A percentile compares a stretch with the other conserved stretches of the same genome.
phyloP scores from a whole-genome alignment of 805 yeast genomes.

The Ogataea haglerorum region DNA sequence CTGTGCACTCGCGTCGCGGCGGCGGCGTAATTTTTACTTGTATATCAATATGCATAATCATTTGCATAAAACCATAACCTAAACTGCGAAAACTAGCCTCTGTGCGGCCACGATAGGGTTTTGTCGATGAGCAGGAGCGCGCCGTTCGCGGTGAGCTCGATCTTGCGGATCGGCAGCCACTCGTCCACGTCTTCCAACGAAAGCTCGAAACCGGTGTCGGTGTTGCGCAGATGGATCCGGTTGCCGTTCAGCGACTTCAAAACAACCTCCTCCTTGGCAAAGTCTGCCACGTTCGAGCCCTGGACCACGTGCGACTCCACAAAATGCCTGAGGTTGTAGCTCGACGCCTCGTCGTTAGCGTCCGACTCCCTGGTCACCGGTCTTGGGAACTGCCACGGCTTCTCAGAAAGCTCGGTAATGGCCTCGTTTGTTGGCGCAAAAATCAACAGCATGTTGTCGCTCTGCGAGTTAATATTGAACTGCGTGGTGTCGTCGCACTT shows the following conservation, averaged over 20 bases:
- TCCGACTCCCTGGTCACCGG: slow-evolving; percentile 39
- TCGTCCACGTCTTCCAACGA: slow-evolving; percentile 32
- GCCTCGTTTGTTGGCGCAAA: slow-evolving; percentile 74
- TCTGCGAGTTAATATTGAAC: slow-evolving; percentile 22
- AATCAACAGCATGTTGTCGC: slow-evolving; percentile 40
- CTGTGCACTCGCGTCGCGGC: slow-evolving; percentile 28
- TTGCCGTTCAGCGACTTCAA: slow-evolving; percentile 35
- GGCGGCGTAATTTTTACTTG: slow-evolving; percentile 1
- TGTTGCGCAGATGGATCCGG: slow-evolving; percentile 35
- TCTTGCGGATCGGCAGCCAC: slow-evolving; percentile 35
- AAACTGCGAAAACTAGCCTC: slow-evolving; percentile 3
- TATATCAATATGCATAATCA: neutral
- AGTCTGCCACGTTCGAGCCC: slow-evolving; percentile 21
- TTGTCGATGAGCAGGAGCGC: slow-evolving; percentile 40
- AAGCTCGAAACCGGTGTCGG: slow-evolving; percentile 35
- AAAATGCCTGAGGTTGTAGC: slow-evolving; percentile 53
- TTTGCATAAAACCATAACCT: neutral
- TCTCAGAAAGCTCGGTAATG: slow-evolving; percentile 43
- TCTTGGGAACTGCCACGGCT: slow-evolving; percentile 84
- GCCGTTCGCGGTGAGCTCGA: slow-evolving; percentile 43
- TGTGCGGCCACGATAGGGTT: slow-evolving; percentile 36
- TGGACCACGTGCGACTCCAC: slow-evolving; percentile 60
- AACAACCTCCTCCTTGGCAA: slow-evolving; percentile 25
- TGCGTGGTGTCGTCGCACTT: slow-evolving; percentile 40
- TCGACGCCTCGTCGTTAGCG: slow-evolving; percentile 47